Evolutionary conservation across 495 filamentous ascomycete species (phyloP).

Genomic region (Tuber magnatum): DNA sequence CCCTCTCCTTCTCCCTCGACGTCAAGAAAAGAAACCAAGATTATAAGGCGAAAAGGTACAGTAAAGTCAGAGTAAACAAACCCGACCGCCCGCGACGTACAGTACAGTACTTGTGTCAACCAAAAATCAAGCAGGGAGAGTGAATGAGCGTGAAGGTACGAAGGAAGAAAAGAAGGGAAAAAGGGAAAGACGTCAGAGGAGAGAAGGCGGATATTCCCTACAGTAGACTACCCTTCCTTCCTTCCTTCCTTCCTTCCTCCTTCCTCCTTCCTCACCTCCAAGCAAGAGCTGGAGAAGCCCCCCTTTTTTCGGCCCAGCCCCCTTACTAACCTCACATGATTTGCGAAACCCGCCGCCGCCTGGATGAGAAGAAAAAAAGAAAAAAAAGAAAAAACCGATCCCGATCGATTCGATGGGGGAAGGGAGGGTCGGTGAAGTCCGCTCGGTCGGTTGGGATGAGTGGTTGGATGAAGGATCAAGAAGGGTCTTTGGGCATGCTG

Average conservation of each 20-base stretch:
- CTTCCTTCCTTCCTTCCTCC: neutral
- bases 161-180: neutral
- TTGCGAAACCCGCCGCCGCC: neutral
- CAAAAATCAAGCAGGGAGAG: neutral
- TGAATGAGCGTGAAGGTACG: neutral
- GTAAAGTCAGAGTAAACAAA: neutral
- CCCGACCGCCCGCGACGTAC: neutral
- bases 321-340: neutral
- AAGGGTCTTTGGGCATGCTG: neutral
- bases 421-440: neutral
- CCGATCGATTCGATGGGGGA: slow-evolving; percentile 1
- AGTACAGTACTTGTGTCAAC: neutral
- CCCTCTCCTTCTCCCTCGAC: neutral
- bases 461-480: neutral
- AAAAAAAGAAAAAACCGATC: neutral
- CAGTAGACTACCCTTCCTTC: neutral
- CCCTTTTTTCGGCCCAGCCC: neutral
- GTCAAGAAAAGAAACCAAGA: neutral
- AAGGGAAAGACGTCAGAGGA: slow-evolving; percentile 4
- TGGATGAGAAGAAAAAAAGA: neutral
- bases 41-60: neutral
- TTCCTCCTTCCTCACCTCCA: neutral
- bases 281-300: neutral
- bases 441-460: neutral
- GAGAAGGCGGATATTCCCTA: neutral